Evolutionary conservation across 495 filamentous ascomycete genomes (phyloP), one percentile per base, ranked within the genome.

Genomic region (Neurospora terricola): DNA sequence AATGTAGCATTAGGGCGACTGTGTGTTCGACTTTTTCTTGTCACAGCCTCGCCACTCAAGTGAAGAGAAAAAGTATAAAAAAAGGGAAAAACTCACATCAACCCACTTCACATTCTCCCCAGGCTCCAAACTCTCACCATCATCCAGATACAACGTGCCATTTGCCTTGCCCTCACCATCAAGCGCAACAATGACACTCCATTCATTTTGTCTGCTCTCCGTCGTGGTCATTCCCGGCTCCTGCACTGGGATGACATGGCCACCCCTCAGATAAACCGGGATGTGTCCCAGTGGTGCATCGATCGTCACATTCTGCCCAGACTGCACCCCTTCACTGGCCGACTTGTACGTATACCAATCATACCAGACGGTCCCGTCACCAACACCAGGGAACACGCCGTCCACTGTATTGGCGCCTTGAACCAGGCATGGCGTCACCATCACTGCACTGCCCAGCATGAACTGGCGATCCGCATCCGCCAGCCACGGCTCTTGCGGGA

Each of bases 101-200:
- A 93, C 87, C 77, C 83, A 86, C 10, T 87, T 83, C 12, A 88
- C 91, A 0, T 83, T 82, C 23, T 85, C 54, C 4, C 54, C 81
- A 4, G 87, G 92, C 36, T 75, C 75, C 38, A 96, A 42, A 68
- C 90, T 93, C 80, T 91, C 91, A 0, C 94, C 94, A 79, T 97
- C 94, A 76, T 97, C 94, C 10, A 97, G 76, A 76, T 97, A 96
- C 10, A 97, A 78, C 12, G 84, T 72, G 0, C 94, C 94, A 3
- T 73, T 81, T 0, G 94, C 93, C 23, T 80, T 76, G 0, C 90
- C 91, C 18, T 85, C 76, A 10, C 73, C 70, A 73, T 87, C 83
- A 11, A 94, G 83, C 3, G 91, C 91, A 3, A 87, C 88, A 18
- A 94, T 78, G 21, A 96, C 73, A 27, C 87, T 87, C 91, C 91